Base-by-base conservation (phyloP, 164 flowering plant genomes). In the Hamamelis virginiana region DNA sequence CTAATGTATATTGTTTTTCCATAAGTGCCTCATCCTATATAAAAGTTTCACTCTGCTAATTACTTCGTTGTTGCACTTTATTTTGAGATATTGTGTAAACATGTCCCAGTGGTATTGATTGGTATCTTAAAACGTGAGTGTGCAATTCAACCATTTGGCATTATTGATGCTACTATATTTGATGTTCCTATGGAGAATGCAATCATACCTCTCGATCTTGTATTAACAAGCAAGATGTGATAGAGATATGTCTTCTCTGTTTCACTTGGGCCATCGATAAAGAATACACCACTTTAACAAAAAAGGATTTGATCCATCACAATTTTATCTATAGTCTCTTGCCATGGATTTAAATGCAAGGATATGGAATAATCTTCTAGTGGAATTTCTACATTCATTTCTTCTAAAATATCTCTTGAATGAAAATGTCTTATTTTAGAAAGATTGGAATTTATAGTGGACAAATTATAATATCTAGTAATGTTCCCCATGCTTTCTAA, bases 121-220 rank as follows among this genome's bases (percentile, higher is more conserved):
- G 78, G 76, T 0, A 78, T 67, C 46, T 75, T 75, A n/a, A 81
- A 75, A 0, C 74, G 15, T 19, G 72, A 81, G 46, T 78, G 78
- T 3, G 84, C 62, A 1, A 76, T 78, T 14, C 69, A 15, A 12
- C 80, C 78, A 0, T 74, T 57, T 0, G 72, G 78, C 0, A 78
- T 8, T 1, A 64, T 56, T 0, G 73, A 65, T 28, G 78, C 63
- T 0, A 44, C 69, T 15, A 81, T 51, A 1, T 80, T 71, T 1
- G 56, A 74, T 4, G 78, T 22, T 0, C 72, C 62, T 1, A 27
- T 66, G 23, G 75, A 69, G 9, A 80, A 0, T 1, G 71, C 63
- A 1, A 74, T 71, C 9, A 3, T 4, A 5, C 69, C 64, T 25
- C 28, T 6, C 13, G n/a, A 28, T 41, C 78, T 43, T 23, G 74